Conservation (phyloP, 2,329 filamentous ascomycete species). For the Aspergillus sp. region DNA sequence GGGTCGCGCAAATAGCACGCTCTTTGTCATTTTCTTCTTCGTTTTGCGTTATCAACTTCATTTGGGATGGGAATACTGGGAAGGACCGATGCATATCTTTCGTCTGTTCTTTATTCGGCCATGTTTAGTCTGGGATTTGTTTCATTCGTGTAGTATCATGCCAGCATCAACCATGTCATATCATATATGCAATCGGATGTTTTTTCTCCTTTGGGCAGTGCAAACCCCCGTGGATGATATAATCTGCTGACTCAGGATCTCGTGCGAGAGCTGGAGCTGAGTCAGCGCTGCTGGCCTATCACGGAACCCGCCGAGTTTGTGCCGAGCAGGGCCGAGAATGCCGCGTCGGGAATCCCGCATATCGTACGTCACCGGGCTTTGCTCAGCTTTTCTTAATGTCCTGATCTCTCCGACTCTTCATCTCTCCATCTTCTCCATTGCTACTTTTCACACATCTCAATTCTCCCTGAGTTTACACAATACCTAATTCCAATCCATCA, state of each 20-base stretch:
- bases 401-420: neutral
- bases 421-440: neutral
- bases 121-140: neutral
- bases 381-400: constrained; percentile 9
- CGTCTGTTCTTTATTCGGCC: neutral
- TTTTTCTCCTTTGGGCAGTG: neutral
- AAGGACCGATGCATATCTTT: neutral
- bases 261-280: constrained; percentile 2
- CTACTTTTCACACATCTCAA: neutral
- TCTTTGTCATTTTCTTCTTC: constrained; percentile 6
- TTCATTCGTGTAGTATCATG: neutral
- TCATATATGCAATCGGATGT: neutral
- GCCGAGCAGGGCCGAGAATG: constrained; percentile 20
- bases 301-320: neutral
- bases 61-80: neutral
- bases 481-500: constrained; percentile 38
- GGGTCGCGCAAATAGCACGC: constrained; percentile 31
- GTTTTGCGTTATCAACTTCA: neutral
- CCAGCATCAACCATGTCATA: too few relatives aligned
- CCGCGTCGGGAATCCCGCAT: constrained; percentile 17
- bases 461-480: too few relatives aligned
- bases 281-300: constrained; percentile 1
- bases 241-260: neutral
- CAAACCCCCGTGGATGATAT: neutral
- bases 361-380: constrained; percentile 27